Conservation (phyloP, 768 basidiomycete species). For the Rhodocollybia butyracea region DNA sequence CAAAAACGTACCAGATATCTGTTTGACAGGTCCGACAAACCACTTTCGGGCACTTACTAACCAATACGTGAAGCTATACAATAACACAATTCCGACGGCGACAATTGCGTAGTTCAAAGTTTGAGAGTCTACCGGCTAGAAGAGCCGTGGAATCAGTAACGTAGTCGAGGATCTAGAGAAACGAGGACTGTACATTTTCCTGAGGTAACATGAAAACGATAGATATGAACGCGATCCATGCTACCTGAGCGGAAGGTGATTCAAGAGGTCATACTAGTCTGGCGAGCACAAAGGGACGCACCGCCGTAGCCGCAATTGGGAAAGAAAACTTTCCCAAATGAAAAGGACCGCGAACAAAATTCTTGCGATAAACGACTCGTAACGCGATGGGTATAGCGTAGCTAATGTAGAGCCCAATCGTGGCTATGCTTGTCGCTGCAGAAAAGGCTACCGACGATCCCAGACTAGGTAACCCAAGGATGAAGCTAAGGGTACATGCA, state of each 20-base stretch:
- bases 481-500: conserved; percentile 72
- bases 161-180: not conserved
- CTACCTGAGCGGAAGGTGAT: conserved; percentile 42
- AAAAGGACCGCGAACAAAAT: conserved; percentile 68
- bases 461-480: conserved; percentile 69
- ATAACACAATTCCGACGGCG: conserved; percentile 69
- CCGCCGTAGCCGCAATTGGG: conserved; percentile 34
- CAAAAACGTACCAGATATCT: conserved; percentile 51
- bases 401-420: conserved; percentile 74
- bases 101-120: conserved; percentile 76
- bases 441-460: conserved; percentile 71
- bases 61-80: conserved; percentile 70
- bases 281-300: not conserved
- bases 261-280: not conserved
- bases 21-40: conserved; percentile 69
- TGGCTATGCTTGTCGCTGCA: conserved; percentile 59
- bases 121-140: conserved; percentile 61
- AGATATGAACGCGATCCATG: conserved; percentile 71
- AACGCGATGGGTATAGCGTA: conserved; percentile 74
- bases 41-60: conserved; percentile 65
- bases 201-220: conserved; percentile 74
- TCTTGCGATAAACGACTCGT: conserved; percentile 55
- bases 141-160: not conserved
- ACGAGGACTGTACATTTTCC: conserved; percentile 42
- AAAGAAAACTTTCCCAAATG: conserved; percentile 64